Evolutionary conservation across 495 filamentous ascomycete genomes (phyloP).

Genomic region (Tuber melanosporum): DNA sequence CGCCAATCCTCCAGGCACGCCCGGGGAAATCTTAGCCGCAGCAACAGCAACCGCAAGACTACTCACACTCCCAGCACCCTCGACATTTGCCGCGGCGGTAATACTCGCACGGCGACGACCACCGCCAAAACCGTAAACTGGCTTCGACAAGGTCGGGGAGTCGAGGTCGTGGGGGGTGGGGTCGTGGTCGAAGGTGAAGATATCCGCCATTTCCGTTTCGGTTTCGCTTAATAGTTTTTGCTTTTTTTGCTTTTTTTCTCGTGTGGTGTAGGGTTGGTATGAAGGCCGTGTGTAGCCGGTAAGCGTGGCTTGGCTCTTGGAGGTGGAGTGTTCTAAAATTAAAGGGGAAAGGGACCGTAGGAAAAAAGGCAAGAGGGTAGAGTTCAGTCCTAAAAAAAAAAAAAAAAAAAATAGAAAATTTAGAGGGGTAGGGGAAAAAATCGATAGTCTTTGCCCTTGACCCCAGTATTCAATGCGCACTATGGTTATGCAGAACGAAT

Average conservation of each 20-base stretch:
- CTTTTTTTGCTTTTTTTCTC: background rate
- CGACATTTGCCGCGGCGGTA: conserved; percentile 30
- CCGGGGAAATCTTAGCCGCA: conserved; percentile 15
- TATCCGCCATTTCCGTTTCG: background rate
- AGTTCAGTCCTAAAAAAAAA: background rate
- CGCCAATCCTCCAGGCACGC: conserved; percentile 27
- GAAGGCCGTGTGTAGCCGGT: background rate
- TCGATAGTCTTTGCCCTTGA: background rate
- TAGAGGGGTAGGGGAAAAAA: background rate
- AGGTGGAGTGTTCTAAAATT: background rate
- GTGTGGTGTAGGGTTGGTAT: background rate
- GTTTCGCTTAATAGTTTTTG: background rate
- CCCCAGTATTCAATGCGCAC: background rate
- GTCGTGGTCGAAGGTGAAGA: conserved; percentile 22
- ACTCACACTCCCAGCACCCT: conserved; percentile 25
- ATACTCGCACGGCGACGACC: conserved; percentile 33
- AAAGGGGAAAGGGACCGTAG: conserved; percentile 4
- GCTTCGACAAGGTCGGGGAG: conserved; percentile 12
- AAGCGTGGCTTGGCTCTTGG: background rate
- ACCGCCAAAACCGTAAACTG: conserved; percentile 35
- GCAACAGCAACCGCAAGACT: conserved; percentile 26
- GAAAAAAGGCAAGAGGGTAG: background rate
- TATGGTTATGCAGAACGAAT: conserved; percentile 1
- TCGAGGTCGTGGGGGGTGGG: background rate
- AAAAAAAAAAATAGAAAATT: background rate